phyloP scores from a whole-genome alignment of 176 grass and related monocot species.

The Oryza longistaminata region DNA sequence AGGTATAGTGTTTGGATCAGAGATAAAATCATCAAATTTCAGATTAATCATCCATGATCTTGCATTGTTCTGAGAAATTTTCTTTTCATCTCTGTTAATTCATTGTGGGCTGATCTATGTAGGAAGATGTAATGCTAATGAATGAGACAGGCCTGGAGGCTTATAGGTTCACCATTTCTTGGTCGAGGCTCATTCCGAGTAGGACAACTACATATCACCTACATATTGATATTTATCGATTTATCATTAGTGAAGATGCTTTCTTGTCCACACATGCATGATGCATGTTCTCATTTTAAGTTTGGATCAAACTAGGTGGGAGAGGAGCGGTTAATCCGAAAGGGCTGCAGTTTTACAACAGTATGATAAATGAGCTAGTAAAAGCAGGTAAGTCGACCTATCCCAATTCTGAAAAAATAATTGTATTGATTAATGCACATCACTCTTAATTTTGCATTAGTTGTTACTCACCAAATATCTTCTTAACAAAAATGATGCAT shows the following conservation, averaged over 20 bases:
- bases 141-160: slow-evolving; percentile 50
- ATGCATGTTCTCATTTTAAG: neutral
- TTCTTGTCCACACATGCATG: neutral
- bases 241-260: neutral
- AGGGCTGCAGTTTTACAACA: slow-evolving; percentile 52
- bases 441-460: too few species aligned
- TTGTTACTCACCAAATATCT: neutral
- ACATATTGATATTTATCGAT: neutral
- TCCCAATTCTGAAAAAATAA: neutral
- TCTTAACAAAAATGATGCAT: neutral
- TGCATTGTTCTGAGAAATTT: neutral
- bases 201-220: neutral
- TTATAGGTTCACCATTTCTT: slow-evolving; percentile 80
- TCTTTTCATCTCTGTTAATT: neutral
- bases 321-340: slow-evolving; percentile 56
- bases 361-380: slow-evolving; percentile 57
- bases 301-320: slow-evolving; percentile 37
- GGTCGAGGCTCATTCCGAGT: slow-evolving; percentile 76
- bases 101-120: neutral
- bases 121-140: slow-evolving; percentile 71
- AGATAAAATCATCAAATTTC: neutral
- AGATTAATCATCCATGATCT: neutral
- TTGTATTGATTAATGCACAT: too few species aligned
- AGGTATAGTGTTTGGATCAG: too few species aligned
- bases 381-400: slow-evolving; percentile 35